Evolutionary conservation across 2,329 filamentous ascomycete species (phyloP), one percentile per base, ranked within the genome.

Genomic region (Torrubiella hemipterigena): DNA sequence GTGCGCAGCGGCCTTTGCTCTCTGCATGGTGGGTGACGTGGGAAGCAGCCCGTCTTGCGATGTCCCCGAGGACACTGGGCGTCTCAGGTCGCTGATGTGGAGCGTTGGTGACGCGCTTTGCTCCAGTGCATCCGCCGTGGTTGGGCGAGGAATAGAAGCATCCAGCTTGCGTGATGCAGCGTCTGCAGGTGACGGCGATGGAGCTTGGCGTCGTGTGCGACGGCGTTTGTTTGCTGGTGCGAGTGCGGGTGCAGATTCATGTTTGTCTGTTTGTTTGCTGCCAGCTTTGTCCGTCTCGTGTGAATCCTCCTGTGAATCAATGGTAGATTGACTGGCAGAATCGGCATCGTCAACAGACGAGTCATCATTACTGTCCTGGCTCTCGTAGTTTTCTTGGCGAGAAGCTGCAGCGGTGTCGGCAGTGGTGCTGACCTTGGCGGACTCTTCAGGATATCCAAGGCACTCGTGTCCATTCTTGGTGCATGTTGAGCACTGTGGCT

Each of bases 401-500:
- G 51, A 48, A 17, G 49, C 48, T 9, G 35, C 28, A 43, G 45
- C 53, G 31, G 27, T 31, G 16, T 42, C 41, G 24, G 31, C 24
- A 24, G 17, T 32, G 17, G 34, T 38, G 20, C 40, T 48, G 27
- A 63, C 65, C 46, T 59, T 66, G 34, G 68, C 67, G 29, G 52
- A 40, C 4, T 60, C 47, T 36, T 77, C 75, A 13, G 62, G 67
- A 46, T 83, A 84, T 19, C 80, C 79, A 22, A 78, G 55, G 49
- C 80, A 85, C 12, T 59, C 56, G 46, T 84, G 78, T 8, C 76
- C 74, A 46, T 81, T 81, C 43, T 80, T 79, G 36, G 69, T 66
- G 45, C 80, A 85, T 9, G 80, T 84, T 36, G 76, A 77, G 54
- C 80, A 84, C 14, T 67, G 58, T 35, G 80, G 80, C 39, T 77